Evolutionary conservation across 495 filamentous ascomycete genomes (phyloP).

Genomic region (Lepidopterella palustris): DNA sequence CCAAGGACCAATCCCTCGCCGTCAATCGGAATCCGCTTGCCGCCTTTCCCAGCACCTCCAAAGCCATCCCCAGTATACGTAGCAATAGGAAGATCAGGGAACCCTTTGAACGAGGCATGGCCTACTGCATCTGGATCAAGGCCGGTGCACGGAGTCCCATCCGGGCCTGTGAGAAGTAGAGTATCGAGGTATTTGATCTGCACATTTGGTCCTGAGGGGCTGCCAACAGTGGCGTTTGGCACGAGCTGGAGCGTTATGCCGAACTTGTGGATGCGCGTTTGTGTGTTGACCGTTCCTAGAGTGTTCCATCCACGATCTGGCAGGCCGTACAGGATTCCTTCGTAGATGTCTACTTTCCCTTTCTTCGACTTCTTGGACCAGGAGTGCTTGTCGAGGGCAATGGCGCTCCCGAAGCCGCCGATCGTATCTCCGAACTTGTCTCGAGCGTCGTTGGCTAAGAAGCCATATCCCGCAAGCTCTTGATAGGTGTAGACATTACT

Average conservation of each 20-base stretch:
- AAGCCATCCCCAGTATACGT: constrained; percentile 71
- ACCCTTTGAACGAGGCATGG: constrained; percentile 48
- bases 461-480: constrained; percentile 65
- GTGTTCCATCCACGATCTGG: constrained; percentile 78
- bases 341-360: constrained; percentile 46
- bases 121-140: constrained; percentile 59
- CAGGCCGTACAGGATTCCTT: constrained; percentile 56
- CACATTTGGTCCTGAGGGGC: constrained; percentile 59
- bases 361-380: constrained; percentile 51
- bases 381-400: constrained; percentile 53
- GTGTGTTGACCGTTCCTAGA: constrained; percentile 67
- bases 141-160: constrained; percentile 63
- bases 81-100: constrained; percentile 59
- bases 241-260: constrained; percentile 50
- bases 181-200: constrained; percentile 59
- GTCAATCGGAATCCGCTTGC: constrained; percentile 58
- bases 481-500: constrained; percentile 61
- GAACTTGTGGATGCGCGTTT: constrained; percentile 69
- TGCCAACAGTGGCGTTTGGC: constrained; percentile 43
- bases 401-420: constrained; percentile 60
- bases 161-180: constrained; percentile 59
- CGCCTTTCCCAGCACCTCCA: constrained; percentile 55
- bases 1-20: constrained; percentile 65
- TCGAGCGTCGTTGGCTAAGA: constrained; percentile 49
- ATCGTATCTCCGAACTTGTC: constrained; percentile 74